Percentiles rank a stretch among this genome's conserved stretches.
Evolutionary conservation across 2,329 filamentous ascomycete genomes (phyloP).

Genomic region (Xylaria sp.): DNA sequence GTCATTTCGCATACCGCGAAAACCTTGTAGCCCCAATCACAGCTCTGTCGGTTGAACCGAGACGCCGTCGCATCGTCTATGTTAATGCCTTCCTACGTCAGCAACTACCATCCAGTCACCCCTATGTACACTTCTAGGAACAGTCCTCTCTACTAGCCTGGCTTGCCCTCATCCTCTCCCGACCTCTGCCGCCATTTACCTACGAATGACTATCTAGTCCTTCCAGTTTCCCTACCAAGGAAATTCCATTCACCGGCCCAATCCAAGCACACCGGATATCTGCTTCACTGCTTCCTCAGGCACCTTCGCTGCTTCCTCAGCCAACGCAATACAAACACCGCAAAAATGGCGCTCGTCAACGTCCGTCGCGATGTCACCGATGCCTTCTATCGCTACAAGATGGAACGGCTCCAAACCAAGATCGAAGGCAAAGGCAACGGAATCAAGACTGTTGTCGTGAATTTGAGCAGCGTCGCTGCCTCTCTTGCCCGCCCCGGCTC

Average conservation of each 20-base stretch:
- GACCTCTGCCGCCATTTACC: slow-evolving; percentile 36
- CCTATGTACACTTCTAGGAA: slow-evolving; percentile 59
- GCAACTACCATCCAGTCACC: slow-evolving; percentile 52
- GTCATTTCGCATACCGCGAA: slow-evolving; percentile 94
- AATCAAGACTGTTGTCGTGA: slow-evolving; percentile 98
- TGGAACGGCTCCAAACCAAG: slow-evolving; percentile 98
- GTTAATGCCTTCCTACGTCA: slow-evolving; percentile 62
- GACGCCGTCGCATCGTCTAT: slow-evolving; percentile 42
- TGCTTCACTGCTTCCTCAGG: too few species aligned
- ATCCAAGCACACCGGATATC: slow-evolving; percentile 19
- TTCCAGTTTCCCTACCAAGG: slow-evolving; percentile 26
- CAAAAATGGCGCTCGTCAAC: slow-evolving; percentile 95
- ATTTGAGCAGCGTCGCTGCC: slow-evolving; percentile 88
- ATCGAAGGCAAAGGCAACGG: slow-evolving; percentile 99
- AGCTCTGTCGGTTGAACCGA: slow-evolving; percentile 85
- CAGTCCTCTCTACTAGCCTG: slow-evolving; percentile 57
- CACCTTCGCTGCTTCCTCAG: too few species aligned
- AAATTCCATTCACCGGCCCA: slow-evolving; percentile 26
- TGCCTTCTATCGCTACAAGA: slow-evolving; percentile 99
- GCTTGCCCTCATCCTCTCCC: slow-evolving; percentile 45
- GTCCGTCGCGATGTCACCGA: slow-evolving; percentile 98
- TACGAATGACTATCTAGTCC: slow-evolving; percentile 37
- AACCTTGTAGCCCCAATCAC: slow-evolving; percentile 87
- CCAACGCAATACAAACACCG: slow-evolving; percentile 42
- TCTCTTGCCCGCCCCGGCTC: slow-evolving; percentile 89